A percentile compares a stretch with the other conserved stretches of the same genome.
phyloP scores from a whole-genome alignment of 176 grass and related monocot genomes.

The Ampelocalamus luodianensis region DNA sequence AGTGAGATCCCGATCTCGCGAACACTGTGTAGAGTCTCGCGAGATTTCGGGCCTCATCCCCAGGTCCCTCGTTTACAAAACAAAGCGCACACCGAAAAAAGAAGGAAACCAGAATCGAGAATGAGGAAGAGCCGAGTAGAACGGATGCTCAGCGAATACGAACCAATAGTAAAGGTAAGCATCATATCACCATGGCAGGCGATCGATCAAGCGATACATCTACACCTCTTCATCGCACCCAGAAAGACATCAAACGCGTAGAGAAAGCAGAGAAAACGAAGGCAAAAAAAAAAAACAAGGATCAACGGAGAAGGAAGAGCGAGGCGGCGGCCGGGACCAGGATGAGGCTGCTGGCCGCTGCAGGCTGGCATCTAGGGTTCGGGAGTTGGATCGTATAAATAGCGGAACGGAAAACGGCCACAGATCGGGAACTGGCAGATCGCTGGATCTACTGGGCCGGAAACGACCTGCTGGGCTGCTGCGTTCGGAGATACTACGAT shows the following conservation, averaged over 20 bases:
- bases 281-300: too few species aligned
- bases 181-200: conserved; percentile 26
- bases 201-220: not conserved
- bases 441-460: not conserved
- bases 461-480: not conserved
- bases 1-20: not conserved
- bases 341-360: not conserved
- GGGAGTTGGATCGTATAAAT: conserved; percentile 26
- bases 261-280: not conserved
- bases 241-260: not conserved
- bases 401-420: not conserved
- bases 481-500: too few species aligned
- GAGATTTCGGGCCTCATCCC: not conserved
- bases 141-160: conserved; percentile 60
- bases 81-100: not conserved
- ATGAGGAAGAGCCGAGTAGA: too few species aligned
- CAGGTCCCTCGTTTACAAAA: conserved; percentile 26
- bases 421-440: too few species aligned
- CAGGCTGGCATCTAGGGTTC: conserved; percentile 9
- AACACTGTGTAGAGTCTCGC: rapidly evolving
- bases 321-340: not conserved
- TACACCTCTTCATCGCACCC: conserved; percentile 46
- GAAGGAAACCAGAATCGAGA: not conserved
- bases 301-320: not conserved
- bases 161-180: conserved; percentile 44